Evolutionary conservation across 352 stramenopile species (phyloP).

Genomic region (Globisporangium perplexum): DNA sequence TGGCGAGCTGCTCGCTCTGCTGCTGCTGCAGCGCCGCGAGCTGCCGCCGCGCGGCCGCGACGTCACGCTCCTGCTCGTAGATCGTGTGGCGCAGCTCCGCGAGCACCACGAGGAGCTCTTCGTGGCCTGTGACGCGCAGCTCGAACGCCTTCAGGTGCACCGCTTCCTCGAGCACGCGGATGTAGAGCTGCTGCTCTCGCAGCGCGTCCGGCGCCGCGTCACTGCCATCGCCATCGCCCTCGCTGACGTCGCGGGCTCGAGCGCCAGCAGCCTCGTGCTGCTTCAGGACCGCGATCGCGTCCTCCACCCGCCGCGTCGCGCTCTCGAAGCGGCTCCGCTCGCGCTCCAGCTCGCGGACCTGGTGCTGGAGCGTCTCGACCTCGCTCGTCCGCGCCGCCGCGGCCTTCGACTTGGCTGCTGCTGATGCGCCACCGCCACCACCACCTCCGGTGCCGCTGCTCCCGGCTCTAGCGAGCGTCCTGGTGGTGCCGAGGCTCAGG

Average conservation of each 20-base stretch:
- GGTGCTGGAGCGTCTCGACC: constrained; percentile 23
- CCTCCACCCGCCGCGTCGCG: constrained; percentile 32
- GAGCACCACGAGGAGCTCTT: constrained; percentile 70
- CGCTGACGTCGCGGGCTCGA: constrained; percentile 2
- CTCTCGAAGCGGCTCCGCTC: constrained; percentile 35
- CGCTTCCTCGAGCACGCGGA: constrained; percentile 72
- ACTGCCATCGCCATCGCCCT: not conserved
- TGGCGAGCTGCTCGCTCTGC: constrained; percentile 20
- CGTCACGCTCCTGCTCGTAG: constrained; percentile 60
- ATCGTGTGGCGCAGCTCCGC: constrained; percentile 74
- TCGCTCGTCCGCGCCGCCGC: constrained; percentile 1
- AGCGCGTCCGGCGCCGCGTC: not conserved
- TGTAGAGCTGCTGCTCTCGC: constrained; percentile 56
- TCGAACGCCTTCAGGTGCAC: constrained; percentile 69
- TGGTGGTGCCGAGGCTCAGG: not conserved
- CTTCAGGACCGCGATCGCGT: constrained; percentile 28
- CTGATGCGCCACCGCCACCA: not conserved
- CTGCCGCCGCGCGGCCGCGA: constrained; percentile 21
- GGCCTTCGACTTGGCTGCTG: constrained; percentile 4
- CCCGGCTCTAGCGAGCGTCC: not conserved
- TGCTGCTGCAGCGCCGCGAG: constrained; percentile 14
- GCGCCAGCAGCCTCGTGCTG: constrained; percentile 29
- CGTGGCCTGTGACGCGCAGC: constrained; percentile 59
- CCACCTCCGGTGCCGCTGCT: not conserved
- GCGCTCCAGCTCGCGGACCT: constrained; percentile 34